These are phyloP conservation scores for Acer campestre DNA, from an alignment of 345 rosid species.

Conservation along the genomic window DNA sequence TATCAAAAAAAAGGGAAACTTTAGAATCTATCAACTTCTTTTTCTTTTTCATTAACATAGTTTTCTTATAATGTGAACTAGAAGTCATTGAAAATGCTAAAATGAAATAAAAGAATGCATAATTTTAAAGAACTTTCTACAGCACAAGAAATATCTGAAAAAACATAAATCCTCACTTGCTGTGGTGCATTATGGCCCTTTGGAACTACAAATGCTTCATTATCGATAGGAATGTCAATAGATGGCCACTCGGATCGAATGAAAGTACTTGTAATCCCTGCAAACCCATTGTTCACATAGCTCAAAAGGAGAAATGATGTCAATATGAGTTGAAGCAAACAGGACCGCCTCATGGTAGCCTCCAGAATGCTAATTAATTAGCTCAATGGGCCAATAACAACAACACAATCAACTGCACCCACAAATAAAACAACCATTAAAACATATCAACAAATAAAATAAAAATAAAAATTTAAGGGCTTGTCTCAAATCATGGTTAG, in stretches of 20 bases:
- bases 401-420: constrained; percentile 19
- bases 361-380: constrained; percentile 11
- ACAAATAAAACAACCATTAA: constrained; percentile 1
- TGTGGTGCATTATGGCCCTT: constrained; percentile 87
- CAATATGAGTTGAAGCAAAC: constrained; percentile 20
- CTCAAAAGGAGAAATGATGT: constrained; percentile 39
- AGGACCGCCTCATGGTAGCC: constrained; percentile 28
- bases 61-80: neutral
- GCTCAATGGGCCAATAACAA: constrained; percentile 29
- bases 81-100: neutral
- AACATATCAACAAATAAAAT: neutral
- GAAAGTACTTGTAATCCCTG: constrained; percentile 68
- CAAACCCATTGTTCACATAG: constrained; percentile 42
- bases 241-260: constrained; percentile 87
- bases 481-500: neutral
- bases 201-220: constrained; percentile 71
- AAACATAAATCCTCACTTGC: constrained; percentile 51
- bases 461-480: too few relatives aligned
- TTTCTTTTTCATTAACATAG: neutral
- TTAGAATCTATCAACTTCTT: neutral
- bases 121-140: neutral
- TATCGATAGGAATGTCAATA: constrained; percentile 73
- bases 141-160: neutral
- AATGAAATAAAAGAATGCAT: neutral
- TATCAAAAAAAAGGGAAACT: neutral